phyloP scores from a whole-genome alignment of 2,329 filamentous ascomycete genomes.

The Fusarium irregulare region DNA sequence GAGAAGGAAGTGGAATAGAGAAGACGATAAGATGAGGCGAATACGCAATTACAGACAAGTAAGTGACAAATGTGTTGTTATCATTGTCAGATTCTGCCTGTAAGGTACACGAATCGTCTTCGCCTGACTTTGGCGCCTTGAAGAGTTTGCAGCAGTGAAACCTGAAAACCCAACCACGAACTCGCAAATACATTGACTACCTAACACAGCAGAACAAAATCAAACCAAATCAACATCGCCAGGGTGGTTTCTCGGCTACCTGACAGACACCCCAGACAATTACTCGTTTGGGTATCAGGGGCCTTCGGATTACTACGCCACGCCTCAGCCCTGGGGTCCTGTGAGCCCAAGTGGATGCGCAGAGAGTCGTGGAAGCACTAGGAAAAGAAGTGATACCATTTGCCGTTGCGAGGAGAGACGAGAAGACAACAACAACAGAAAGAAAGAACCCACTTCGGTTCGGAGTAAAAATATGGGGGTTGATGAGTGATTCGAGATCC shows the following conservation, averaged over 20 bases:
- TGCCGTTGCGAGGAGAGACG: constrained; percentile 25
- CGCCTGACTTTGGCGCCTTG: not conserved
- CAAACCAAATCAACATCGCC: constrained; percentile 4
- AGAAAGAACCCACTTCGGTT: constrained; percentile 23
- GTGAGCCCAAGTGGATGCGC: constrained; percentile 37
- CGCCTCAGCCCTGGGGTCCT: constrained; percentile 27
- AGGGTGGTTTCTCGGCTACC: constrained; percentile 15
- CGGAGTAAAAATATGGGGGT: constrained; percentile 17
- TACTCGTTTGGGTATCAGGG: constrained; percentile 17
- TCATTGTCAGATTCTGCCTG: constrained; percentile 5
- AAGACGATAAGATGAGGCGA: constrained; percentile 10
- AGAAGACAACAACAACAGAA: constrained; percentile 25
- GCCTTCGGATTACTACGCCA: constrained; percentile 23
- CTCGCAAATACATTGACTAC: not conserved
- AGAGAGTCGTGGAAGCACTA: constrained; percentile 44
- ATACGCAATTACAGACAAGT: not conserved
- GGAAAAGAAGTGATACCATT: constrained; percentile 28
- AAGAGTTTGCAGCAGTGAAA: constrained; percentile 26
- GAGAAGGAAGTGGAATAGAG: constrained; percentile 20
- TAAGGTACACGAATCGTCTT: constrained; percentile 19
- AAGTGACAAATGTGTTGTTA: not conserved
- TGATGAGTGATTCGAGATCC: constrained; percentile 16
- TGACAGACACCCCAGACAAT: not conserved
- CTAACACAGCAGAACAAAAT: not conserved
- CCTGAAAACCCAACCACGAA: constrained; percentile 23